A percentile compares a stretch with the other conserved stretches of the same genome.
Evolutionary conservation across 257 asterid genomes (phyloP).

Genomic region (Forsythia suspensa): DNA sequence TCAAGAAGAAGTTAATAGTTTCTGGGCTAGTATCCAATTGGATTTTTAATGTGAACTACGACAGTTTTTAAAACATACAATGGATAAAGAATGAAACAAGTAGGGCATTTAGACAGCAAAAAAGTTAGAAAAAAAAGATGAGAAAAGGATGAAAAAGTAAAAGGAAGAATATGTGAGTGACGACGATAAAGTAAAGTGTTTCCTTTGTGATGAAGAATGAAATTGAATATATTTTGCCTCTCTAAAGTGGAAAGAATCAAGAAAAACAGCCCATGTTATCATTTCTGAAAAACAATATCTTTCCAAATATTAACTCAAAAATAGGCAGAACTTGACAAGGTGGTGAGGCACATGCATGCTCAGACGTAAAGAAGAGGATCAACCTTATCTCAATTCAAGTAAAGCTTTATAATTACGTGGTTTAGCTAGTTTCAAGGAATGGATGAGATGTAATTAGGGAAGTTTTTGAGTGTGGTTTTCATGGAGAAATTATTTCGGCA

Average conservation of each 20-base stretch:
- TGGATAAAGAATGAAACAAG: slow-evolving; percentile 24
- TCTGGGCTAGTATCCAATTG: slow-evolving; percentile 16
- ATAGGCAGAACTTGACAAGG: not conserved
- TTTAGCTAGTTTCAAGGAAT: not conserved
- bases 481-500: too few species aligned
- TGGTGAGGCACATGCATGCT: slow-evolving; percentile 2
- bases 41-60: slow-evolving; percentile 17
- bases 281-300: not conserved
- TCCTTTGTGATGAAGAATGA: slow-evolving; percentile 78
- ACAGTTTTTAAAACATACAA: not conserved
- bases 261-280: slow-evolving; percentile 1
- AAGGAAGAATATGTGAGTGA: slow-evolving; percentile 41
- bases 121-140: slow-evolving; percentile 12
- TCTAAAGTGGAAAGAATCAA: slow-evolving; percentile 37
- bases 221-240: slow-evolving; percentile 45
- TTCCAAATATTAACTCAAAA: not conserved
- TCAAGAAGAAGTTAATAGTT: slow-evolving; percentile 12
- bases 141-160: slow-evolving; percentile 16
- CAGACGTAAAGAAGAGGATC: not conserved
- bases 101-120: slow-evolving; percentile 20
- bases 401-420: not conserved
- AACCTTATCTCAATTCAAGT: not conserved
- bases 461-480: not conserved
- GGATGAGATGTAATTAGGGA: not conserved
- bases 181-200: slow-evolving; percentile 47